These are phyloP conservation scores for Pseudomassariella vexata DNA, from an alignment of 2,329 filamentous ascomycete genomes.

Conservation along the genomic window DNA sequence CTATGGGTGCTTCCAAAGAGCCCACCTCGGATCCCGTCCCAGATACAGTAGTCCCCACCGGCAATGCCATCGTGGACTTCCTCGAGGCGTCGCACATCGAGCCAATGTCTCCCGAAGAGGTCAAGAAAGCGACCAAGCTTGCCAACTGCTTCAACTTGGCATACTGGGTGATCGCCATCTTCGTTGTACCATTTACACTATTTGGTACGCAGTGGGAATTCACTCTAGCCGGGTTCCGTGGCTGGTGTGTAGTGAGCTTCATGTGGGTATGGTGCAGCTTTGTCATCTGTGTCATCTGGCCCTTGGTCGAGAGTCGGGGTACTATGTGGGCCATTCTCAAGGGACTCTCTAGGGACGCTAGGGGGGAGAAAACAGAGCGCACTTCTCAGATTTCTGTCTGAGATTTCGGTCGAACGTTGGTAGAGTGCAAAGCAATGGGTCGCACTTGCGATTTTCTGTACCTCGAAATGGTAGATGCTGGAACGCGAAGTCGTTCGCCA, in stretches of 20 bases:
- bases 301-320: slow-evolving; percentile 27
- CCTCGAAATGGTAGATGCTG: too few species aligned
- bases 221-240: slow-evolving; percentile 26
- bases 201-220: slow-evolving; percentile 32
- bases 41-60: slow-evolving; percentile 20
- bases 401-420: too few species aligned
- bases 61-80: slow-evolving; percentile 35
- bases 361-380: too few species aligned
- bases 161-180: slow-evolving; percentile 28
- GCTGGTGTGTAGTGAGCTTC: slow-evolving; percentile 32
- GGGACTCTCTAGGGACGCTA: too few species aligned
- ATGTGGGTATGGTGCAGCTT: slow-evolving; percentile 33
- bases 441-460: too few species aligned
- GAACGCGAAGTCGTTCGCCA: too few species aligned
- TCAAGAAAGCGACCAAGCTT: slow-evolving; percentile 27
- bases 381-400: too few species aligned
- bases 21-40: slow-evolving; percentile 13
- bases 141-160: slow-evolving; percentile 27
- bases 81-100: slow-evolving; percentile 31
- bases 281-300: slow-evolving; percentile 31
- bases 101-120: slow-evolving; percentile 32
- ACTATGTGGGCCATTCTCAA: too few species aligned
- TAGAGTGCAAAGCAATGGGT: too few species aligned
- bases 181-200: slow-evolving; percentile 31
- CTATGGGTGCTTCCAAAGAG: neutral